Base-by-base conservation (phyloP, 768 basidiomycete genomes). In the Suillus subalutaceus region DNA sequence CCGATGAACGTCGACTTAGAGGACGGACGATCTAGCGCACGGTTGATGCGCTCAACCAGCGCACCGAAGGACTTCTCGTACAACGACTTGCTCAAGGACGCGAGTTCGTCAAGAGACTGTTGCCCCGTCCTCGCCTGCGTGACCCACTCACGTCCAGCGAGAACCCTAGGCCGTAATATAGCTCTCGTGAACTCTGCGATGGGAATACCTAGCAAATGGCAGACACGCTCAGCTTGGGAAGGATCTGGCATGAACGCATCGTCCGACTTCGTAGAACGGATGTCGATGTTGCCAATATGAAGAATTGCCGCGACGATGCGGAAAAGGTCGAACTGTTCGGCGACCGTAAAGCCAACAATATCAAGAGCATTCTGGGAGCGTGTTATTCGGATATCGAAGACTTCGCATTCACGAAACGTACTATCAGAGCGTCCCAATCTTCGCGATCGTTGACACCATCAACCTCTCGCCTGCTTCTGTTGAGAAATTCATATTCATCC, bases 71-170 rank as follows among this genome's bases (percentile, higher is more conserved):
- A 94, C 78, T 97, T 98, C 81, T 99, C 97, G 79, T 99, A 99
- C 16, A 99, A 81, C 1, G 93, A 96, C 82, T 99, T 99, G 79
- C 93, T 94, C 8, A 99, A 81, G 1, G 96, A 88, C 0, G 88
- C 88, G 4, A 99, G 85, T 79, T 99, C 97, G 68, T 97, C 96
- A 40, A 93, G 80, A 1, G 96, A 96, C 74, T 99, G 97, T 69
- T 93, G 91, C 67, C 88, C 85, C 8, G 94, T 97, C 58, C 97
- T 84, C 9, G 95, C 92, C 72, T 99, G 96, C 0, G 93, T 90
- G 18, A 99, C 96, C 94, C 96, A 97, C 79, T 99, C 97, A 30
- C 96, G 85, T 20, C 97, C 97, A 16, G 97, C 97, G 40, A 96
- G 89, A 10, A 95, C 91, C 55, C 90, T 91, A 1, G 97, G 97